Base-by-base conservation (phyloP, 148 eudicot genomes). In the Mesembryanthemum crystallinum region DNA sequence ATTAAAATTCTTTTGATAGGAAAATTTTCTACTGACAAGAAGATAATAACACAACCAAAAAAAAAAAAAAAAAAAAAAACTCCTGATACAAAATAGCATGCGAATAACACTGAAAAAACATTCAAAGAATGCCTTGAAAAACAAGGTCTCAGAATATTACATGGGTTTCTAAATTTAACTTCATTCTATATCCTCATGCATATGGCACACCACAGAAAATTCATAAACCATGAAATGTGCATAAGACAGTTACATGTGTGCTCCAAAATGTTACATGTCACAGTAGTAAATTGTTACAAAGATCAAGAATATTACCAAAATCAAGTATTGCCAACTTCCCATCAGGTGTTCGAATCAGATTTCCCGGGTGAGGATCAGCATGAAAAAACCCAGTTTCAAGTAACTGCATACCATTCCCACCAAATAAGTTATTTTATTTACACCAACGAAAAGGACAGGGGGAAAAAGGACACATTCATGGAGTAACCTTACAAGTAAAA, bases 321-420 rank as follows among this genome's bases (percentile, higher is more conserved):
- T 95, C 99, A 73, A 95, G 94, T 75, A 95, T 89, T 20, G 89
- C 90, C 79, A 95, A 85, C 80, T 95, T 95, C 80, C 99, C 99
- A 76, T 95, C 97, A 77, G 96, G 97, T 58, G 99, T 95, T 73
- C 99, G 92, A 79, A 95, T 92, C 82, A 95, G 77, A 83, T 95
- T 95, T 65, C 99, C 99, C 52, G 99, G 99, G 84, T 95, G 99
- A 24, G 99, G 99, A 84, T 95, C 99, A 80, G 99, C 99, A 89
- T 95, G 99, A 83, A 95, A 95, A 85, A 95, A 89, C 37, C 99
- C 99, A 55, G 99, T 95, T 80, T 95, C 99, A 73, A 95, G 99
- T 79, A 95, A 85, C 99, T 95, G 90, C 78, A 82, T 67, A 63
- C 24, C 76, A 72, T 75, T 70, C 67, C 30, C 67, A 43, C 18